phyloP scores from a whole-genome alignment of 139 green algal species.

The Ettlia oleoabundans region DNA sequence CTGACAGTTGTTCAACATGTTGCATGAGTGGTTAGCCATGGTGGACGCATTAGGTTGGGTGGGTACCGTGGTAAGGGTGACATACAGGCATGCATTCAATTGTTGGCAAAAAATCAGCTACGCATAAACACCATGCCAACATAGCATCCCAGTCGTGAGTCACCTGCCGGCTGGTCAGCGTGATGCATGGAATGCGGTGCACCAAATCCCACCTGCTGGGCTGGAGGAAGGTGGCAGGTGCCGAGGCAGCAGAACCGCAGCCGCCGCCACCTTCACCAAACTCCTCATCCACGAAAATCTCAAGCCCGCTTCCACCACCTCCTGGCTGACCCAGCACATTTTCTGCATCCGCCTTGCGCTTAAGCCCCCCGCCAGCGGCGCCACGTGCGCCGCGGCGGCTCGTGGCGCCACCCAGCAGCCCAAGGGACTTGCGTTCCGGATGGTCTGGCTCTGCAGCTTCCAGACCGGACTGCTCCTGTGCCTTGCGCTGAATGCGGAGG shows the following conservation, averaged over 20 bases:
- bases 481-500: slow-evolving; percentile 70
- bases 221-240: neutral
- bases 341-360: slow-evolving; percentile 28
- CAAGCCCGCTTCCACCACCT: slow-evolving; percentile 53
- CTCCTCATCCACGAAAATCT: slow-evolving; percentile 81
- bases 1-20: too few relatives aligned
- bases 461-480: slow-evolving; percentile 52
- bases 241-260: neutral
- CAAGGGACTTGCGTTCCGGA: slow-evolving; percentile 42
- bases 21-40: too few relatives aligned
- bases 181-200: too few relatives aligned
- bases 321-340: slow-evolving; percentile 20
- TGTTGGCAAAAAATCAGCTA: too few relatives aligned
- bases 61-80: too few relatives aligned
- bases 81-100: too few relatives aligned
- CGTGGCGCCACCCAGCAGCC: slow-evolving; percentile 11
- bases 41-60: too few relatives aligned
- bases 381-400: neutral
- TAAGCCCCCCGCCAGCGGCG: neutral
- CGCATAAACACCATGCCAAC: too few relatives aligned
- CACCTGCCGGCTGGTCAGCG: too few relatives aligned
- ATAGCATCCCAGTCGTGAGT: too few relatives aligned
- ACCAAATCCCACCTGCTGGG: slow-evolving; percentile 16
- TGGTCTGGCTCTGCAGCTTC: slow-evolving; percentile 26
- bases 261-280: slow-evolving; percentile 41